Evolutionary conservation across 1,284 basidiomycete species (phyloP), one percentile per base, ranked within the genome.

Genomic region (Cronartium ribicola): DNA sequence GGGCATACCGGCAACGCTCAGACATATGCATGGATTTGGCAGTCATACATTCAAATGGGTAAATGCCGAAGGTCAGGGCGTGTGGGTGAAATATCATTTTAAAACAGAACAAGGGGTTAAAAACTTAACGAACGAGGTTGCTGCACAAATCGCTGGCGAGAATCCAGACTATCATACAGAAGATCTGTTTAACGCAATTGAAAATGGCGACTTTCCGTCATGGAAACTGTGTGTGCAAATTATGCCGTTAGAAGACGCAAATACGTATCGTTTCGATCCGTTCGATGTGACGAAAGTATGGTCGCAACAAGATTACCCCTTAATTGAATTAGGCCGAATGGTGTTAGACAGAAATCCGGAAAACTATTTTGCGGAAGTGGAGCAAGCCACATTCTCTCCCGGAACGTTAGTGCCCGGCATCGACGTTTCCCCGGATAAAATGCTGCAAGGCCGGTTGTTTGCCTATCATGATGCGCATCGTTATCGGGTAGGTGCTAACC

Each of bases 401-500:
- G 68, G 78, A 5, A 77, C 79, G 60, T 41, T 79, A 11, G 73
- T 78, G 1, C 78, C 77, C 4, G 79, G 79, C 63, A 60, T 79
- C 17, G 79, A 78, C 55, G 77, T 79, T 4, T 77, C 76, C 7
- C 77, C 77, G 62, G 80, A 80, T 65, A 79, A 79, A 5, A 78
- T 80, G 2, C 76, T 80, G 6, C 80, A 80, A 75, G 76, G 75
- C 11, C 76, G 79, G 17, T 75, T 80, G 1, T 80, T 80, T 75
- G 78, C 77, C n/a, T 80, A 80, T 76, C 76, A 77, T 7, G 79
- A 80, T 46, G 72, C 79, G 4, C 79, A 79, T 59, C 76, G 77
- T 14, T 78, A 79, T 63, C 76, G 79, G n/a, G 75, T 80, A 60
- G 79, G 79, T 10, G 76, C 76, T 51, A 80, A 80, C 76, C 79